Evolutionary conservation across 495 filamentous ascomycete species (phyloP), one percentile per base, ranked within the genome.

Genomic region (Paragyromitra xinjiangensis): DNA sequence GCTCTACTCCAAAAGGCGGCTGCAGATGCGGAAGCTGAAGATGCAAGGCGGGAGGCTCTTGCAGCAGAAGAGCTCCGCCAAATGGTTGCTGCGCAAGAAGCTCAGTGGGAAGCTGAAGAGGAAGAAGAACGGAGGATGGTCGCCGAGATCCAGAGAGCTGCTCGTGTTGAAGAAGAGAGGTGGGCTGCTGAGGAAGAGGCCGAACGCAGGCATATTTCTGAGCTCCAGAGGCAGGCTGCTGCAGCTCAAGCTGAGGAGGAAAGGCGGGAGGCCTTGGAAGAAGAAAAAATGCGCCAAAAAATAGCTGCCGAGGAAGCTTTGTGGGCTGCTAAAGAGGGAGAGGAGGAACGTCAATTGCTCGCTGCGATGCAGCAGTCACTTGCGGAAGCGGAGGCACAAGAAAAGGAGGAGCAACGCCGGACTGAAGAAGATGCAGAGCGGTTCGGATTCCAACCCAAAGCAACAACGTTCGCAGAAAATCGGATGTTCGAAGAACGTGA

Each of bases 401-500:
- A 8, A 56, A 48, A 48, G 16, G 72, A 67, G 50, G 45, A 68
- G 39, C 39, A 74, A 34, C 63, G 42, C 24, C 61, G 59, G 2
- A 64, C 63, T n/a, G 58, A 71, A 16, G 56, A 61, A n/a, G 14
- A 61, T n/a, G 56, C 14, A 37, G 24, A 61, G 26, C 56, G 59
- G 3, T 42, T 11, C n/a, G 42, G 39, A 44, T 19, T 63, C 59
- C 59, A 63, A 19, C 37, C n/a, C 8, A n/a, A 63, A 63, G 70
- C 63, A 66, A 2, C 64, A 22, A 66, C 11, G 14, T 44, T 24
- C 34, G 26, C 53, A 51, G 44, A 39, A 65, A 19, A 55, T 14
- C 51, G 7, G 6, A 37, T 40, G 16, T 77, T 77, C 40, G 68
- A 77, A 40, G 68, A 77, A 24, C 53, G 65, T 16, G 74, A 77